Conservation (phyloP, 257 asterid genomes). For the Nicotiana obtusifolia region DNA sequence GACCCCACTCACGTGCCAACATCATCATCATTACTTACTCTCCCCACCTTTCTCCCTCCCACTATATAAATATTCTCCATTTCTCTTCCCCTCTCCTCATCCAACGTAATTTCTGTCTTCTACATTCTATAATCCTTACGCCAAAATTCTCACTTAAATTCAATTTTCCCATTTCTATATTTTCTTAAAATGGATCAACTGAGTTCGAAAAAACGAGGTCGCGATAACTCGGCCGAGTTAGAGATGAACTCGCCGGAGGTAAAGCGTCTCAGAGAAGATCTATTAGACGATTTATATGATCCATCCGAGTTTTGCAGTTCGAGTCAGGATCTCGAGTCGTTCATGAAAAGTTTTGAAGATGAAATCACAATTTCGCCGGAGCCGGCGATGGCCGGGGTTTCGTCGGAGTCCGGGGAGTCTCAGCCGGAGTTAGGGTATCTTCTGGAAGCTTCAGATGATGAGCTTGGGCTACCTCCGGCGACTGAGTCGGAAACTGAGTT, state of each 20-base stretch:
- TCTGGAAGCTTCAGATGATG: conserved; percentile 63
- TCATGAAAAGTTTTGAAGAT: conserved; percentile 56
- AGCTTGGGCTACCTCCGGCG: conserved; percentile 64
- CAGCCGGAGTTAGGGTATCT: conserved; percentile 51
- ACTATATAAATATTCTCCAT: background rate
- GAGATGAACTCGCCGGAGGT: conserved; percentile 47
- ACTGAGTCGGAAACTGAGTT: conserved; percentile 20
- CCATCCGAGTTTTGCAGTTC: conserved; percentile 26
- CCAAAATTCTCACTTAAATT: no score
- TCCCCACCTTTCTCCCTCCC: background rate
- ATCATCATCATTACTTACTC: background rate
- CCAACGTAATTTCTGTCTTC: background rate
- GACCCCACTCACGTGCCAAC: background rate
- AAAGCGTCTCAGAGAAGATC: conserved; percentile 48
- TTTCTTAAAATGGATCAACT: background rate
- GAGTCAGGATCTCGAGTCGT: conserved; percentile 49
- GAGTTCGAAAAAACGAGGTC: conserved; percentile 25
- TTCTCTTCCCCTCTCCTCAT: background rate
- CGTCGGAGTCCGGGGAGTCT: conserved; percentile 32
- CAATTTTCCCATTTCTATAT: background rate
- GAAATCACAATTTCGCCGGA: conserved; percentile 34
- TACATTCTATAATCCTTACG: background rate
- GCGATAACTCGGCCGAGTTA: conserved; percentile 24
- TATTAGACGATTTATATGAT: conserved; percentile 37
- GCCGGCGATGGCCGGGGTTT: conserved; percentile 9